Conservation (phyloP, 352 stramenopile species). For the Blastocystis sp. region DNA sequence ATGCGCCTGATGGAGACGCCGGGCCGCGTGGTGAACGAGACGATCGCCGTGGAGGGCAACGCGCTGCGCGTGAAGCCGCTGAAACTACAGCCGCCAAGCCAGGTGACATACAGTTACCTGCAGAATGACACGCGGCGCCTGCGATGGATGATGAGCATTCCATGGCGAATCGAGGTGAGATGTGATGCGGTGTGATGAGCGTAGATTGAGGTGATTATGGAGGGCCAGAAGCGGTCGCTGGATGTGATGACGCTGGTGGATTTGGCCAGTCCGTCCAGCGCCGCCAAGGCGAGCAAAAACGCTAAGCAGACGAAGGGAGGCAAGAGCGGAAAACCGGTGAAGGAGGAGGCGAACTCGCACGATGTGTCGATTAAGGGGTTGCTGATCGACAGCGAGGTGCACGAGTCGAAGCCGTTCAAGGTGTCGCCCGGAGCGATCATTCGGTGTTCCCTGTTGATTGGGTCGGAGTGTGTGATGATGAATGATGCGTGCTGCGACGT, state of each 20-base stretch:
- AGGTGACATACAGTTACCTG: conserved; percentile 45
- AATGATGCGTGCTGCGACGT: neutral
- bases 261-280: neutral
- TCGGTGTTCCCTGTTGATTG: neutral
- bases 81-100: conserved; percentile 48
- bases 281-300: too few species aligned
- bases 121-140: neutral
- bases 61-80: conserved; percentile 22
- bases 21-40: neutral
- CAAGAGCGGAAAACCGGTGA: neutral
- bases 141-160: conserved; percentile 42
- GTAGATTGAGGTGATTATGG: conserved; percentile 39
- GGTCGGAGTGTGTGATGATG: neutral
- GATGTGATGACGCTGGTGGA: neutral
- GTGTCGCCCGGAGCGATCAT: neutral
- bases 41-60: neutral
- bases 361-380: neutral
- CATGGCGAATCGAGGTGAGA: conserved; percentile 58
- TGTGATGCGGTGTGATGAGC: neutral
- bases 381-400: neutral
- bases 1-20: conserved; percentile 22
- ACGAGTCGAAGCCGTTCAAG: neutral
- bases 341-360: neutral
- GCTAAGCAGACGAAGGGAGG: too few species aligned
- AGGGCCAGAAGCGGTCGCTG: neutral